Percentiles rank a stretch among this genome's conserved stretches.
These are phyloP conservation scores for Colletotrichum sojae DNA, from an alignment of 2,329 filamentous ascomycete genomes.

Conservation along the genomic window DNA sequence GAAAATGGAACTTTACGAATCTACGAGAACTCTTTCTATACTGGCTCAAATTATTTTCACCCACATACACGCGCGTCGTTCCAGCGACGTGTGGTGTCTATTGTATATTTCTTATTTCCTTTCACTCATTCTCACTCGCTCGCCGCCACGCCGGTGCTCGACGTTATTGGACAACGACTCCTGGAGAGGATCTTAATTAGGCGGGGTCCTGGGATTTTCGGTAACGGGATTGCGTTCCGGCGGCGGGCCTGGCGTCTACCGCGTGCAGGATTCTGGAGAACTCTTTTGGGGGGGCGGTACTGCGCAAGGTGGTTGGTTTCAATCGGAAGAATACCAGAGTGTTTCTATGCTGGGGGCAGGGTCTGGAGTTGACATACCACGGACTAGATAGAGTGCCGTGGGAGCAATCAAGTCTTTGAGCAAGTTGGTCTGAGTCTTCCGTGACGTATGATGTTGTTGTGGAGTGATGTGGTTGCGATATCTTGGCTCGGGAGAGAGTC, in stretches of 20 bases:
- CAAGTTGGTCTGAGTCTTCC: background rate
- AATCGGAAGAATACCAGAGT: conserved; percentile 35
- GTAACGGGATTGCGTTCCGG: conserved; percentile 3
- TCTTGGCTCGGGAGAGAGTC: background rate
- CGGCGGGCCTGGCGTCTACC: conserved; percentile 40
- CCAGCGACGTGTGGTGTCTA: conserved; percentile 2
- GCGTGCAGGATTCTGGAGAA: conserved; percentile 15
- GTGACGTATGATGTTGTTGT: background rate
- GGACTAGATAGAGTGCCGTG: conserved; percentile 23
- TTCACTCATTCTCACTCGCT: background rate
- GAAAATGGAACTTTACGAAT: conserved; percentile 38
- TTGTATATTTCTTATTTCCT: conserved; percentile 36
- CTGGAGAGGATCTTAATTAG: conserved; percentile 38
- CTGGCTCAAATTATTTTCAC: conserved; percentile 17
- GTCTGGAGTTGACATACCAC: conserved; percentile 33
- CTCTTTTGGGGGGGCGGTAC: background rate
- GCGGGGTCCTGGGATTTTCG: conserved; percentile 23
- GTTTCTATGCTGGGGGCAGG: conserved; percentile 15
- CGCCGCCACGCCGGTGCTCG: background rate
- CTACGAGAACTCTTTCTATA: conserved; percentile 34
- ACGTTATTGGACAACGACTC: conserved; percentile 24
- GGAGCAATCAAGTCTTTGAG: conserved; percentile 27
- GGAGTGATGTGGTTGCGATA: background rate
- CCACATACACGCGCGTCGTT: background rate
- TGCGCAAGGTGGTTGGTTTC: background rate